phyloP scores from a whole-genome alignment of 805 yeast genomes.

The Metahyphopichia silvanorum region DNA sequence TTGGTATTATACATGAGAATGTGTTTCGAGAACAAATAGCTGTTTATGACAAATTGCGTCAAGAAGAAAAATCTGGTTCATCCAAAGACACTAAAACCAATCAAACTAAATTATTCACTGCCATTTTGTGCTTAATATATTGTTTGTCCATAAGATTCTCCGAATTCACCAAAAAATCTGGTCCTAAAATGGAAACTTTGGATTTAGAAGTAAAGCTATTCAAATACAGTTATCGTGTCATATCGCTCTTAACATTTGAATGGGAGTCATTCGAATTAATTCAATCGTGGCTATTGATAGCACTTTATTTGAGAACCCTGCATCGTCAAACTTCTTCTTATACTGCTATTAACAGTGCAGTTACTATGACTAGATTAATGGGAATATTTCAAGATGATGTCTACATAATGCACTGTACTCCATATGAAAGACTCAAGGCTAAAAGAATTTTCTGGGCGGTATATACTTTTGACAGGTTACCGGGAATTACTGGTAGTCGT shows the following conservation, averaged over 20 bases:
- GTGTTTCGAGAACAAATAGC: conserved; percentile 50
- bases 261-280: conserved; percentile 43
- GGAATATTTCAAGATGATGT: conserved; percentile 25
- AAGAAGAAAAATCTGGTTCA: conserved; percentile 3
- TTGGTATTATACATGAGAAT: conserved; percentile 49
- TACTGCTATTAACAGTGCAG: conserved; percentile 32
- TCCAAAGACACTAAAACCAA: conserved; percentile 21
- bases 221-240: conserved; percentile 29
- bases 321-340: conserved; percentile 37
- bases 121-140: conserved; percentile 46
- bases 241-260: conserved; percentile 32
- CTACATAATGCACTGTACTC: conserved; percentile 18
- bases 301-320: conserved; percentile 33
- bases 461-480: conserved; percentile 50
- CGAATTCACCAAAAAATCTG: conserved; percentile 34
- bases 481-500: conserved; percentile 53
- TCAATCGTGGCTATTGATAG: conserved; percentile 38
- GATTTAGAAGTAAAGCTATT: conserved; percentile 31
- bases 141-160: conserved; percentile 51
- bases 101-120: conserved; percentile 48
- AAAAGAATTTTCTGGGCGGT: conserved; percentile 54
- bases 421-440: conserved; percentile 45
- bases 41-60: conserved; percentile 21
- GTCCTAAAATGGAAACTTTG: conserved; percentile 24
- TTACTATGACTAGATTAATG: conserved; percentile 36